These are phyloP conservation scores for Gryganskiella cystojenkinii DNA, from an alignment of 192 early-diverging fungal genomes.

Conservation along the genomic window DNA sequence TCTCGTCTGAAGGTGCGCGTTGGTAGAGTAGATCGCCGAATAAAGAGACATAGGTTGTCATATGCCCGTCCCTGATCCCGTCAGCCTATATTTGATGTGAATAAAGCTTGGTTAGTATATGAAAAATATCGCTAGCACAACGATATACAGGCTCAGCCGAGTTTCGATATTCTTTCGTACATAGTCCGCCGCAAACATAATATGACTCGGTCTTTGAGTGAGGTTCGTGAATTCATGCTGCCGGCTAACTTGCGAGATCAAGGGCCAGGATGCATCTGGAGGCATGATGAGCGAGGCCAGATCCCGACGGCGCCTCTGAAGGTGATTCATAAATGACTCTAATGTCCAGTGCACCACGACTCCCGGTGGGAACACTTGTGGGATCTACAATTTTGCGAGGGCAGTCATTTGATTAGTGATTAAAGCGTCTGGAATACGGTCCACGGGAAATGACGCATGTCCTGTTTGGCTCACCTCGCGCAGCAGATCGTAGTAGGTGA, in stretches of 20 bases:
- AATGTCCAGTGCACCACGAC: constrained; percentile 69
- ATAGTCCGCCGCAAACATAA: constrained; percentile 61
- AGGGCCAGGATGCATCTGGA: constrained; percentile 80
- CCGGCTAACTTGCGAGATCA: constrained; percentile 77
- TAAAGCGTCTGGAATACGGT: no score
- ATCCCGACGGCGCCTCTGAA: constrained; percentile 60
- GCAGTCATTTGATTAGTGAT: not conserved
- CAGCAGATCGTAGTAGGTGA: constrained; percentile 66
- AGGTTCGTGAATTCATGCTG: constrained; percentile 62
- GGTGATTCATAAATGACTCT: constrained; percentile 65
- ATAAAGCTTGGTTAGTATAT: constrained; percentile 56
- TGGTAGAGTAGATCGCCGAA: constrained; percentile 80
- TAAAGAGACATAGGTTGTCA: constrained; percentile 69
- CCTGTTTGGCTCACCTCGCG: constrained; percentile 51
- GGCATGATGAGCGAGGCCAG: constrained; percentile 67
- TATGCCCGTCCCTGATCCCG: constrained; percentile 68
- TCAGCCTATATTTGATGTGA: constrained; percentile 55
- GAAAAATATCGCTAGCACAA: constrained; percentile 1
- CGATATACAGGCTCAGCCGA: not conserved
- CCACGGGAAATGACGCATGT: no score
- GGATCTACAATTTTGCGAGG: constrained; percentile 49
- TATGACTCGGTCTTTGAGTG: constrained; percentile 56
- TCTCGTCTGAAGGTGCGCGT: constrained; percentile 77
- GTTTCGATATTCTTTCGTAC: constrained; percentile 21
- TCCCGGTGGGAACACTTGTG: constrained; percentile 62